These are phyloP conservation scores for Pelagophyceae sp. DNA, from an alignment of 352 stramenopile genomes.

Conservation along the genomic window DNA sequence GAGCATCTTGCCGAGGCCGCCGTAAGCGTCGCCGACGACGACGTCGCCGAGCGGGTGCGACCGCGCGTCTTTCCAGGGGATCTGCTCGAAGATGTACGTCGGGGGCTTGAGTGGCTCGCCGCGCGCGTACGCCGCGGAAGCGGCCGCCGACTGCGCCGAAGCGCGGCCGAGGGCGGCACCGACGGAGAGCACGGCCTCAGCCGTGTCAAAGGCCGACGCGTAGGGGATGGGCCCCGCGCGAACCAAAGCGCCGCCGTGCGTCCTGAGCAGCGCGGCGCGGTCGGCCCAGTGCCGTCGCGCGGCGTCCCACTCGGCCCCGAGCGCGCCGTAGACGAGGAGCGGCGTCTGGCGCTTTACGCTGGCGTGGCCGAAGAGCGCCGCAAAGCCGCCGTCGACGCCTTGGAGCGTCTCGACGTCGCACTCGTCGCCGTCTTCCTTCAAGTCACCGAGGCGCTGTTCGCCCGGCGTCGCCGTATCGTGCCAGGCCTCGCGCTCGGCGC, in stretches of 20 bases:
- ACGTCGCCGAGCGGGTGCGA: not conserved
- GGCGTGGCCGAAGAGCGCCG: not conserved
- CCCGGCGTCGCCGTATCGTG: not conserved
- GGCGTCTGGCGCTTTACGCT: not conserved
- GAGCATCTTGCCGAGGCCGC: not conserved
- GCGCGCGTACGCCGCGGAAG: not conserved
- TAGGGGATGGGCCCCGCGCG: slow-evolving; percentile 10
- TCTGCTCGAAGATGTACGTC: slow-evolving; percentile 20
- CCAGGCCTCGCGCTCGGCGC: not conserved
- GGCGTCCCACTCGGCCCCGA: not conserved
- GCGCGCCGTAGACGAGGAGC: not conserved
- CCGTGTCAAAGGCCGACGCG: not conserved
- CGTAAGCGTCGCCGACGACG: not conserved
- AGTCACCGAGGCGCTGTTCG: not conserved
- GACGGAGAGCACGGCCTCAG: not conserved
- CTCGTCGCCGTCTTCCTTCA: not conserved
- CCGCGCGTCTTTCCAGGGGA: not conserved
- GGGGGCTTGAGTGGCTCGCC: too few relatives aligned
- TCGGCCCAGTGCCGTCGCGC: not conserved
- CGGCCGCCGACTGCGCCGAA: not conserved
- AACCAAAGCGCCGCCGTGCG: slow-evolving; percentile 3
- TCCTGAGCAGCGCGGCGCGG: not conserved
- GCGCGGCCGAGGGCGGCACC: not conserved
- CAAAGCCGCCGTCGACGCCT: not conserved
- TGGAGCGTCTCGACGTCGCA: not conserved